These are phyloP conservation scores for Pinus taeda DNA, from an alignment of 75 land plant genomes.

Conservation along the genomic window DNA sequence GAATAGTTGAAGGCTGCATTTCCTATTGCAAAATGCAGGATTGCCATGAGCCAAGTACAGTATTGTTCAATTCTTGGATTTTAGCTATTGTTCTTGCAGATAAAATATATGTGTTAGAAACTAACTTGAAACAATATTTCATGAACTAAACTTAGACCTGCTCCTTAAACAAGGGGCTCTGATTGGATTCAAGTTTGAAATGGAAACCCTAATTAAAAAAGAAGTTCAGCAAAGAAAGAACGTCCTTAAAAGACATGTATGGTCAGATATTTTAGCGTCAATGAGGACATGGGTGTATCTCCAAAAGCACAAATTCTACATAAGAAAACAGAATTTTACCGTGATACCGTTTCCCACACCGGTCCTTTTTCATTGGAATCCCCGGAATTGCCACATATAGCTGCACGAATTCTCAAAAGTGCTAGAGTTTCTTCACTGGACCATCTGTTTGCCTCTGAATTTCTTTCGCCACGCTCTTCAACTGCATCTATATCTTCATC, in stretches of 20 bases:
- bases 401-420: slow-evolving; percentile 23
- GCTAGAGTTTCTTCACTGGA: slow-evolving; percentile 28
- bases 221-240: neutral
- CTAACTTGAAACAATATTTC: too few relatives aligned
- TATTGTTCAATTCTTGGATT: neutral
- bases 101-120: neutral
- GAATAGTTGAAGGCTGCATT: neutral
- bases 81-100: neutral
- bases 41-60: neutral
- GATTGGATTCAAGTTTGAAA: neutral
- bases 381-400: slow-evolving; percentile 11
- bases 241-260: neutral
- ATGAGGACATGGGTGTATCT: neutral
- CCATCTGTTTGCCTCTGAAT: slow-evolving; percentile 22
- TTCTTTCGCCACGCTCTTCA: neutral
- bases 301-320: neutral
- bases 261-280: neutral
- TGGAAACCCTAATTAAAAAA: neutral
- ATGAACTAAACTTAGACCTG: neutral
- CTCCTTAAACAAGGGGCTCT: neutral
- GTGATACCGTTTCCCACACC: slow-evolving; percentile 23
- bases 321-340: slow-evolving; percentile 10
- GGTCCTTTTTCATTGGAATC: slow-evolving; percentile 22
- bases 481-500: slow-evolving; percentile 4
- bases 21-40: neutral